Conservation (phyloP, 108 stramenopile genomes). For the Schizochytrium sp. region DNA sequence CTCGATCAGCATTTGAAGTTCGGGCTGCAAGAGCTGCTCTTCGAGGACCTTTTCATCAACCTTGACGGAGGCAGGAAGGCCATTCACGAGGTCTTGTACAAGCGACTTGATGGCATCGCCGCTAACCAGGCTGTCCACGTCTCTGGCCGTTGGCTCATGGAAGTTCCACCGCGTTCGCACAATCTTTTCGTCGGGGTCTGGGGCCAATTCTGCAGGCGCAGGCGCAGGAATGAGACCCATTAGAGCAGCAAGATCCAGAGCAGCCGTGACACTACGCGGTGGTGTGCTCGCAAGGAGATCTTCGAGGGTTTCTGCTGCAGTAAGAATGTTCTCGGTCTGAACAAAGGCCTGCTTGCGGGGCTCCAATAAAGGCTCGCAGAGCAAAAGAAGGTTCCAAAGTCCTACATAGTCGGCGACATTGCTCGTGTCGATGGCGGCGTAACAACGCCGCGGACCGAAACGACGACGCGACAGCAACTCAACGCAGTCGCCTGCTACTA, state of each 20-base stretch:
- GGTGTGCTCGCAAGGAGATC: neutral
- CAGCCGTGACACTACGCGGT: neutral
- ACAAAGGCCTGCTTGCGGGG: neutral
- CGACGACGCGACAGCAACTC: neutral
- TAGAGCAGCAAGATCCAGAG: neutral
- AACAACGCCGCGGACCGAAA: neutral
- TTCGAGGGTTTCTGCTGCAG: neutral
- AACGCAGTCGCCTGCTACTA: neutral
- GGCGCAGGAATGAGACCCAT: neutral
- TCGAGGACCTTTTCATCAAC: no score
- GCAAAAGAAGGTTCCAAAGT: neutral
- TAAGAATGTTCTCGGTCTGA: neutral
- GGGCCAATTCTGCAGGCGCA: neutral
- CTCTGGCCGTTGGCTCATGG: neutral
- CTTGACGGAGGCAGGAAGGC: neutral
- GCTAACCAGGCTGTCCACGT: neutral
- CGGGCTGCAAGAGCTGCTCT: no score
- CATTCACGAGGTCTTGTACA: neutral
- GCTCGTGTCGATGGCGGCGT: constrained; percentile 4
- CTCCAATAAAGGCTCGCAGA: neutral
- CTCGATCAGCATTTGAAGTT: no score
- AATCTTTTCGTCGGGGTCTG: neutral
- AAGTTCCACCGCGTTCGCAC: neutral
- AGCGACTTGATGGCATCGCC: neutral
- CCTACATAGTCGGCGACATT: constrained; percentile 8